phyloP scores from a whole-genome alignment of 78 protist genomes.

The Dictyostelium capitatum region DNA sequence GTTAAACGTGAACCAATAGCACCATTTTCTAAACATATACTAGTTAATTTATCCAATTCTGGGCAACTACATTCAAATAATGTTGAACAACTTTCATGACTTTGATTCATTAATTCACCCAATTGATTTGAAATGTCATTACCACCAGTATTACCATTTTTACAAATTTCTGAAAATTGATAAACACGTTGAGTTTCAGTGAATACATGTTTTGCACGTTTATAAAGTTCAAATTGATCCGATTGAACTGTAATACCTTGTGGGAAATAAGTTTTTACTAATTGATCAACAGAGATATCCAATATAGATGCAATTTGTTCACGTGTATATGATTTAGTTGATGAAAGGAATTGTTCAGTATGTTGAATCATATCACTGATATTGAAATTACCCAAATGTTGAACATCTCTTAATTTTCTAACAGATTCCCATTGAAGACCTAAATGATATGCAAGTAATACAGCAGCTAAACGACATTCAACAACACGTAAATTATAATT shows the following conservation, averaged over 20 bases:
- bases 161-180: conserved; percentile 37
- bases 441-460: conserved; percentile 18
- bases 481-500: conserved; percentile 74
- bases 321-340: conserved; percentile 31
- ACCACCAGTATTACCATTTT: not conserved
- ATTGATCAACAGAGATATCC: conserved; percentile 24
- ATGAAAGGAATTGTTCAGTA: not conserved
- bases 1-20: conserved; percentile 72
- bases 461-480: conserved; percentile 83
- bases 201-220: conserved; percentile 75
- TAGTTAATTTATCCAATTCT: conserved; percentile 62
- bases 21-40: conserved; percentile 34
- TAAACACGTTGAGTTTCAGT: conserved; percentile 66
- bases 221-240: conserved; percentile 34
- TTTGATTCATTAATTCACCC: conserved; percentile 64
- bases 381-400: conserved; percentile 22
- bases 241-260: conserved; percentile 37
- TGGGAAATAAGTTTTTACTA: conserved; percentile 53
- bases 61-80: conserved; percentile 79
- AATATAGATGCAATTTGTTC: conserved; percentile 38
- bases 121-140: not conserved
- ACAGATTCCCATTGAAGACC: conserved; percentile 45
- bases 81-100: conserved; percentile 45
- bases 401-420: conserved; percentile 68
- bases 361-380: conserved; percentile 21